A percentile compares a stretch with the other conserved stretches of the same genome.
phyloP scores from a whole-genome alignment of 192 early-diverging fungal genomes.

The Backusella psychrophila region DNA sequence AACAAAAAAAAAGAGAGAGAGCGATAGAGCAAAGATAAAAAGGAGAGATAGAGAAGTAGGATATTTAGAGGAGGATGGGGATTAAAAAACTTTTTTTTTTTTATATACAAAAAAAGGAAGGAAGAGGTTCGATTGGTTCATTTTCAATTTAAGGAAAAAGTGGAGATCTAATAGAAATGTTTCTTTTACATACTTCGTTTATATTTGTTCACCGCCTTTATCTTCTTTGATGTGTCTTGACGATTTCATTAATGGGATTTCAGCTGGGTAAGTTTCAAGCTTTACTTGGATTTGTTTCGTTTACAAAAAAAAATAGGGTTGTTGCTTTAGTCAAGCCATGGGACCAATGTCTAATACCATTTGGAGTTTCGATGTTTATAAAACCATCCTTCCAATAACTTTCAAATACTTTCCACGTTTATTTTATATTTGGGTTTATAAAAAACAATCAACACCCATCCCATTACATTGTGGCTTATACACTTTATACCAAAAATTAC shows the following conservation, averaged over 20 bases:
- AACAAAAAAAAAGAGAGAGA: neutral
- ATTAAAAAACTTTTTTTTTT: neutral
- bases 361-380: too few species aligned
- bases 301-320: too few species aligned
- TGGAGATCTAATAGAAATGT: neutral
- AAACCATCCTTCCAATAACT: too few species aligned
- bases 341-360: too few species aligned
- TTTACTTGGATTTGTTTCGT: too few species aligned
- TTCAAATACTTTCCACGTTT: neutral
- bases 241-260: neutral
- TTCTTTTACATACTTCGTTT: neutral
- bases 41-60: neutral
- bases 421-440: neutral
- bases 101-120: neutral
- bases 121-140: neutral
- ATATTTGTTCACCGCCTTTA: neutral
- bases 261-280: neutral
- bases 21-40: neutral
- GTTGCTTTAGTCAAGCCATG: too few species aligned
- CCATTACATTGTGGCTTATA: neutral
- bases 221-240: neutral
- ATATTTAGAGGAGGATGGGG: neutral
- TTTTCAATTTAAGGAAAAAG: constrained; percentile 4
- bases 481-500: neutral
- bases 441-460: neutral